A percentile compares a stretch with the other conserved stretches of the same genome.
Evolutionary conservation across 768 basidiomycete species (phyloP).

Genomic region (Mycena indigotica): DNA sequence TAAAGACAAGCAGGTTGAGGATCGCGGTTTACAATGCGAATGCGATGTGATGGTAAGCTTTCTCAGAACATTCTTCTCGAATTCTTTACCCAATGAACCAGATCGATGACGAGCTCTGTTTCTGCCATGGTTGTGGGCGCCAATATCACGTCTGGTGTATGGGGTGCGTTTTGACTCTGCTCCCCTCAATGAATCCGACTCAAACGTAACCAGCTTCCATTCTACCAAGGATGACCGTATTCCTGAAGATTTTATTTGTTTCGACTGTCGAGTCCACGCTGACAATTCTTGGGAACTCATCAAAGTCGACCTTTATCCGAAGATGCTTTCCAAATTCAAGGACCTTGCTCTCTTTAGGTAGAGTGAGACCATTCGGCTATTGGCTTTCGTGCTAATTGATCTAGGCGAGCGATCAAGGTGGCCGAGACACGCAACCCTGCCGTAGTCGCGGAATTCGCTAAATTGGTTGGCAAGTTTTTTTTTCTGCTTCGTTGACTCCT

Average conservation of each 20-base stretch:
- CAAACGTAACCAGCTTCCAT: slow-evolving; percentile 54
- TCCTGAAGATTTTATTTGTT: slow-evolving; percentile 65
- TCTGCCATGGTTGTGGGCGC: slow-evolving; percentile 73
- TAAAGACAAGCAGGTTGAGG: slow-evolving; percentile 29
- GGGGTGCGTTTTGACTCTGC: slow-evolving; percentile 30
- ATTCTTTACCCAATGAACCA: slow-evolving; percentile 26
- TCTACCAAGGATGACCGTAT: slow-evolving; percentile 57
- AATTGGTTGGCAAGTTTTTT: slow-evolving; percentile 53
- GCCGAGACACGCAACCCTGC: slow-evolving; percentile 52
- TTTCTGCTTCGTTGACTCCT: neutral
- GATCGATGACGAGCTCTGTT: slow-evolving; percentile 57
- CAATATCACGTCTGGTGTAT: slow-evolving; percentile 80
- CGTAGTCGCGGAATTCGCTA: slow-evolving; percentile 55
- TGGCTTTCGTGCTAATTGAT: neutral
- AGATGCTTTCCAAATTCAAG: slow-evolving; percentile 63
- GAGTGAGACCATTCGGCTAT: slow-evolving; percentile 4
- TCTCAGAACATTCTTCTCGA: neutral
- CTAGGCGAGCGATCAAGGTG: slow-evolving; percentile 70
- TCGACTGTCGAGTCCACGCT: slow-evolving; percentile 71
- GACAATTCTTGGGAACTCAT: slow-evolving; percentile 75
- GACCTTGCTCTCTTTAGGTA: slow-evolving; percentile 76
- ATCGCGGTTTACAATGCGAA: slow-evolving; percentile 61
- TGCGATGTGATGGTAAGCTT: slow-evolving; percentile 61
- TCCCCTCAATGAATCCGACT: neutral
- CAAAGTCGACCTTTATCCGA: slow-evolving; percentile 55